Evolutionary conservation across 345 rosid genomes (phyloP), one percentile per base, ranked within the genome.

Genomic region (Theobroma cacao): DNA sequence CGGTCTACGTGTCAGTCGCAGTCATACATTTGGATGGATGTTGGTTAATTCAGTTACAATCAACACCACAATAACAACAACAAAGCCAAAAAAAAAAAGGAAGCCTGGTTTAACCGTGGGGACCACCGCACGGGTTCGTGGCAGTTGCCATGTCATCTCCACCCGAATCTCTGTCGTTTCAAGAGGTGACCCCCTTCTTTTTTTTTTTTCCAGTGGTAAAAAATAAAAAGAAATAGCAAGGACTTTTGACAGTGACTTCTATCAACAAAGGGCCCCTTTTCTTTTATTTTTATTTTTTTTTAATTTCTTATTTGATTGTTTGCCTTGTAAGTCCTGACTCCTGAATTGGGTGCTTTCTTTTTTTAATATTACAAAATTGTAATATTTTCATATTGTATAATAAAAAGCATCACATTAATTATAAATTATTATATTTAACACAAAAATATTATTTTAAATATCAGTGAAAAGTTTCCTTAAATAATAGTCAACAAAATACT

Each of bases 141-240:
- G 3, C 30, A 3, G 24, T 30, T n/a, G 41, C 40, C 59, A 4
- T 15, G 10, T 43, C 36, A 64, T 77, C 74, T n/a, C 74, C 34
- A 61, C 62, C 8, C 33, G 67, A 66, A 75, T 74, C 70, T 58
- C 74, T 75, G 78, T 75, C 75, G 59, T 80, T 73, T 70, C 38
- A 1, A 18, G 36, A 40, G 36, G 12, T 33, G 20, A 22, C 75
- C 5, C 12, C 8, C 9, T n/a, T 53, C n/a, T 53, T 0, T 7
- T n/a, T 55, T 30, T 15, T 60, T 78, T 31, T 43, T 26, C 3
- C 1, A 22, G n/a, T 14, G 41, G 66, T 47, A n/a, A 63, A 8
- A 64, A 14, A 36, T 12, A 63, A 9, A 36, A 66, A 31, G 38
- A 36, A 52, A 18, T 30, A 24, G 50, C 13, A 53, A 18, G 33